Percentiles rank a stretch among this genome's conserved stretches.
Conservation (phyloP, 352 stramenopile genomes). For the Elongisporangium undulatum region DNA sequence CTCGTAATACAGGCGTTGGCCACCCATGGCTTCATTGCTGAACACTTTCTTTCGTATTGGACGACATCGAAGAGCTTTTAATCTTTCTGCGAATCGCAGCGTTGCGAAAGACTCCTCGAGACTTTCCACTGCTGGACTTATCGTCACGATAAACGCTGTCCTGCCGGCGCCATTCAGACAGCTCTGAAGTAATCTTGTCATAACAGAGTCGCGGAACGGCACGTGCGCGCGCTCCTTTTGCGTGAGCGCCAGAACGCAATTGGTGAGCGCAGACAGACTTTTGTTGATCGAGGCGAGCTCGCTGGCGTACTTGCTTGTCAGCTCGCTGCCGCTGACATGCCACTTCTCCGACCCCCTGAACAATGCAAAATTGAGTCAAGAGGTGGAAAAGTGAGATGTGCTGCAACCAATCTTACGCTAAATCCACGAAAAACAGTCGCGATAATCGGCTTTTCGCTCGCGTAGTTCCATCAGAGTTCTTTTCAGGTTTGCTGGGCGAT, state of each 20-base stretch:
- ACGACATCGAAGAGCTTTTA: conserved; percentile 49
- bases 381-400: conserved; percentile 3
- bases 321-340: conserved; percentile 46
- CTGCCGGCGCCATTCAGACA: conserved; percentile 46
- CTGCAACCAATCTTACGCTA: conserved; percentile 32
- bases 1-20: conserved; percentile 63
- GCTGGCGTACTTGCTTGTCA: conserved; percentile 56
- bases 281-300: conserved; percentile 73
- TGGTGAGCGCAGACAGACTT: conserved; percentile 67
- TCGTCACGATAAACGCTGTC: conserved; percentile 64
- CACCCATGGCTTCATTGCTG: conserved; percentile 41
- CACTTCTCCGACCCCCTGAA: conserved; percentile 65
- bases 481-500: conserved; percentile 1
- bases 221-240: conserved; percentile 50
- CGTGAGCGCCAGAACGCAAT: conserved; percentile 66
- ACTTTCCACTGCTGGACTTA: conserved; percentile 46
- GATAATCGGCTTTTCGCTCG: conserved; percentile 37
- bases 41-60: conserved; percentile 51
- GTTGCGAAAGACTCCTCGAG: conserved; percentile 71
- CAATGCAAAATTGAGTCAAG: background rate
- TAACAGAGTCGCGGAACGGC: conserved; percentile 62
- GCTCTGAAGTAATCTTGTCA: conserved; percentile 65
- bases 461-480: background rate
- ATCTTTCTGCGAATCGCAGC: conserved; percentile 60
- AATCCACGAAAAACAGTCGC: conserved; percentile 66